phyloP scores from a whole-genome alignment of 768 basidiomycete genomes.

The Kwoniella shandongensis region DNA sequence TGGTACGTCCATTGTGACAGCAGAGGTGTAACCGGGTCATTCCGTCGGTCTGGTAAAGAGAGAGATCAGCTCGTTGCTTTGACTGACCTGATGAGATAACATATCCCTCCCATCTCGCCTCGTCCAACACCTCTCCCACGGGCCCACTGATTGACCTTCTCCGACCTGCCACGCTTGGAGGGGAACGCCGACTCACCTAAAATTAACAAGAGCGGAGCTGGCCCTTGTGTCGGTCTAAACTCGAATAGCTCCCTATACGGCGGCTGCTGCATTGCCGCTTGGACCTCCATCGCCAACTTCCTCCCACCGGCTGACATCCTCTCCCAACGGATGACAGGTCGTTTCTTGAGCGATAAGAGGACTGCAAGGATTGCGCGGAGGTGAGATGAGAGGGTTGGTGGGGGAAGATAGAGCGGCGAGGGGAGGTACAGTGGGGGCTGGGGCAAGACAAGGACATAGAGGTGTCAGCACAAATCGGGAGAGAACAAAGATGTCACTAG shows the following conservation, averaged over 20 bases:
- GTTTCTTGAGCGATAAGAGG: conserved; percentile 91
- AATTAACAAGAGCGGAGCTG: conserved; percentile 78
- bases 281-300: conserved; percentile 80
- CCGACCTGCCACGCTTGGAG: too few species aligned
- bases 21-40: conserved; percentile 94
- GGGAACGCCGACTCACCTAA: conserved; percentile 58
- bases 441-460: not conserved
- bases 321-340: conserved; percentile 90
- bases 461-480: not conserved
- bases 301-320: conserved; percentile 88
- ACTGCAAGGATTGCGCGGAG: conserved; percentile 80
- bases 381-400: conserved; percentile 68
- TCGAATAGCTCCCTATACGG: conserved; percentile 77
- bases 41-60: conserved; percentile 70
- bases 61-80: not conserved
- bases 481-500: not conserved
- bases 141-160: not conserved
- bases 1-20: conserved; percentile 99
- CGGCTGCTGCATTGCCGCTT: conserved; percentile 73
- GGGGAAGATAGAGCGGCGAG: conserved; percentile 42
- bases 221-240: conserved; percentile 81
- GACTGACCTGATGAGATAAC: not conserved
- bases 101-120: too few species aligned
- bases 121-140: too few species aligned
- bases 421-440: conserved; percentile 53